Evolutionary conservation across 2,329 filamentous ascomycete genomes (phyloP).

Genomic region (Exutisphaerella laricina): DNA sequence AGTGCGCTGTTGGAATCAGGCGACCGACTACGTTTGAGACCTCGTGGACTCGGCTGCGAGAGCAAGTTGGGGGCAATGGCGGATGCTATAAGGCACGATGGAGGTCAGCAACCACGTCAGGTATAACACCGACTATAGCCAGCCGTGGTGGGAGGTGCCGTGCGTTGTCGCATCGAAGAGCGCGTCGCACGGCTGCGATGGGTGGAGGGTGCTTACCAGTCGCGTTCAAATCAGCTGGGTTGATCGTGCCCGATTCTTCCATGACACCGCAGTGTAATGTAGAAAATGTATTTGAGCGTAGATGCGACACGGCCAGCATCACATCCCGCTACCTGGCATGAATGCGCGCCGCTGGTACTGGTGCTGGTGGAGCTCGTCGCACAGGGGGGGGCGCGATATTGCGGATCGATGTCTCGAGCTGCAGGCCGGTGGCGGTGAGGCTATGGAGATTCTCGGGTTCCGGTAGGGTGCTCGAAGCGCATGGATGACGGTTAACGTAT

Average conservation of each 20-base stretch:
- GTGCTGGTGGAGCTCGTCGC: slow-evolving; percentile 16
- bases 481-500: slow-evolving; percentile 12
- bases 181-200: slow-evolving; percentile 18
- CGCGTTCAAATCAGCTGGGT: slow-evolving; percentile 79
- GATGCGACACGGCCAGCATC: slow-evolving; percentile 36
- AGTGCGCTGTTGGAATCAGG: slow-evolving; percentile 53
- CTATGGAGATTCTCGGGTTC: slow-evolving; percentile 24
- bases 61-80: slow-evolving; percentile 42
- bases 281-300: slow-evolving; percentile 26
- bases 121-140: too few relatives aligned
- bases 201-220: slow-evolving; percentile 51
- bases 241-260: slow-evolving; percentile 82
- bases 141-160: slow-evolving; percentile 1
- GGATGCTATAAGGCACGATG: slow-evolving; percentile 31
- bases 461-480: slow-evolving; percentile 10
- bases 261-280: slow-evolving; percentile 34
- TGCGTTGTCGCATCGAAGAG: slow-evolving; percentile 11
- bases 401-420: slow-evolving; percentile 20
- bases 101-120: too few relatives aligned
- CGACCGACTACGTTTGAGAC: slow-evolving; percentile 74
- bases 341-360: slow-evolving; percentile 15
- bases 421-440: slow-evolving; percentile 29
- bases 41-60: slow-evolving; percentile 54
- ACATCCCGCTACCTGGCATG: slow-evolving; percentile 31
- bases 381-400: slow-evolving; percentile 19